A percentile compares a stretch with the other conserved stretches of the same genome.
Evolutionary conservation across 2,329 filamentous ascomycete genomes (phyloP).

Genomic region (Aspergillus hiratsukae): DNA sequence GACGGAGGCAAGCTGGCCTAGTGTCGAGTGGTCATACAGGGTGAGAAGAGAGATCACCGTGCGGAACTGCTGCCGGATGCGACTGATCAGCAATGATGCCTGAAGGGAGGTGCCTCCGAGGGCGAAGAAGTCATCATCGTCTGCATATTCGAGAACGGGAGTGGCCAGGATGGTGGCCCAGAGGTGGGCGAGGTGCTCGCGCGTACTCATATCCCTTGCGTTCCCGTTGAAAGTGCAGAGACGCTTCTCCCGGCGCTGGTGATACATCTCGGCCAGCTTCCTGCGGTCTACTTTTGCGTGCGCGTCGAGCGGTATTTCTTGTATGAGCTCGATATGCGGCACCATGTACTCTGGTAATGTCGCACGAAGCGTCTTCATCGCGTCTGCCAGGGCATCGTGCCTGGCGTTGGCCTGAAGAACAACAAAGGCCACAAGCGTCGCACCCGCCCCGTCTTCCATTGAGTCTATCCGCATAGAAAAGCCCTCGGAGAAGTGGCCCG

Average conservation of each 20-base stretch:
- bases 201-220: background rate
- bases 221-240: background rate
- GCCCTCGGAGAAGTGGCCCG: constrained; percentile 14
- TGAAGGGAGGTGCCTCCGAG: constrained; percentile 20
- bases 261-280: constrained; percentile 8
- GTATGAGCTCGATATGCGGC: constrained; percentile 63
- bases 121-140: constrained; percentile 15
- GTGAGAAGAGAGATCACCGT: constrained; percentile 12
- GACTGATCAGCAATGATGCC: constrained; percentile 15
- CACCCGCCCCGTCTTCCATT: constrained; percentile 7
- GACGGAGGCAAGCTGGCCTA: constrained; percentile 7
- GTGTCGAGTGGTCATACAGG: constrained; percentile 18
- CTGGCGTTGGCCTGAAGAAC: constrained; percentile 1
- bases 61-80: constrained; percentile 12
- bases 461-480: constrained; percentile 12
- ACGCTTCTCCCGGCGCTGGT: constrained; percentile 1
- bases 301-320: constrained; percentile 64
- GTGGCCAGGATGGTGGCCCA: constrained; percentile 3
- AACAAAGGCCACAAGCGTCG: constrained; percentile 17
- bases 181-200: background rate
- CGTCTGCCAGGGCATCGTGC: constrained; percentile 28
- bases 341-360: constrained; percentile 67
- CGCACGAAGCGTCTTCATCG: constrained; percentile 51
- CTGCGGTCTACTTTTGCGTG: constrained; percentile 60
- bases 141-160: too few species aligned